These are phyloP conservation scores for Xerocomellus intermedius DNA, from an alignment of 768 basidiomycete species.

Conservation along the genomic window DNA sequence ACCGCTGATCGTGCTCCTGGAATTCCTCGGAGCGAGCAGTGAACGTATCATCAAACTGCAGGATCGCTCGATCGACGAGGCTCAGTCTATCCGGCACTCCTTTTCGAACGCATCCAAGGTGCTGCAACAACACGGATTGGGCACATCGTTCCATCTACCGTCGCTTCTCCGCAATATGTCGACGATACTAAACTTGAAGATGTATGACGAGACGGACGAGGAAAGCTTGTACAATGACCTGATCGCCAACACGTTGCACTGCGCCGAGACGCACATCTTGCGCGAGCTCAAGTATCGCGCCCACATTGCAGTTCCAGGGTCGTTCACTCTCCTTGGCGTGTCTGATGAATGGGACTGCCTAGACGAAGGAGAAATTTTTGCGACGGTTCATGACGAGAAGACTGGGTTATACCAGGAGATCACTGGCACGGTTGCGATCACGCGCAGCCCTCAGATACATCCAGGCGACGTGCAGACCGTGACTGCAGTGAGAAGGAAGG, in stretches of 20 bases:
- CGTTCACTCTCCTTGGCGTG: slow-evolving; percentile 52
- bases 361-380: slow-evolving; percentile 47
- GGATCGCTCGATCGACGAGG: slow-evolving; percentile 35
- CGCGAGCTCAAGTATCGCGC: slow-evolving; percentile 52
- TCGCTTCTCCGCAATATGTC: slow-evolving; percentile 41
- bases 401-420: slow-evolving; percentile 26
- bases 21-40: slow-evolving; percentile 39
- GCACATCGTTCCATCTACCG: slow-evolving; percentile 43
- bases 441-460: slow-evolving; percentile 53
- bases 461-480: slow-evolving; percentile 47
- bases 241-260: slow-evolving; percentile 37
- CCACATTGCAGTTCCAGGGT: slow-evolving; percentile 48
- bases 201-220: slow-evolving; percentile 9
- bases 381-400: slow-evolving; percentile 37
- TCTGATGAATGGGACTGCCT: slow-evolving; percentile 50
- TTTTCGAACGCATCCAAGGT: slow-evolving; percentile 38
- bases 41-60: slow-evolving; percentile 40
- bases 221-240: slow-evolving; percentile 34
- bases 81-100: slow-evolving; percentile 34
- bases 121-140: slow-evolving; percentile 44
- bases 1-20: slow-evolving; percentile 48
- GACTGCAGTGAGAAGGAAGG: slow-evolving; percentile 40
- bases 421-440: slow-evolving; percentile 42
- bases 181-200: slow-evolving; percentile 31
- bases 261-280: slow-evolving; percentile 44